Percentiles rank a stretch among this genome's conserved stretches.
These are phyloP conservation scores for Boeremia exigua DNA, from an alignment of 2,329 filamentous ascomycete species.

Conservation along the genomic window DNA sequence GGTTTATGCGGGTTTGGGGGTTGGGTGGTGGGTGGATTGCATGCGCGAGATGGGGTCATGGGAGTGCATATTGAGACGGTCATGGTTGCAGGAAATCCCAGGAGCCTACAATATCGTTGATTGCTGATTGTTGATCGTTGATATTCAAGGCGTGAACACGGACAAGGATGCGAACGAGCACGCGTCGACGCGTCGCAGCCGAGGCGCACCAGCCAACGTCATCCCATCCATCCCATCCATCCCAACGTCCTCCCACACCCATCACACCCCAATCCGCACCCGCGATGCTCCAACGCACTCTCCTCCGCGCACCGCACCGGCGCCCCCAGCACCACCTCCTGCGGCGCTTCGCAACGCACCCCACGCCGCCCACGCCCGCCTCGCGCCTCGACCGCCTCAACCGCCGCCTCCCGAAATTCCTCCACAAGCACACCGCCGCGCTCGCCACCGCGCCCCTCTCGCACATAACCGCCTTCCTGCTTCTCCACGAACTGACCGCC, in stretches of 20 bases:
- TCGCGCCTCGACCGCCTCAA: conserved; percentile 46
- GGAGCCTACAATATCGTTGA: neutral
- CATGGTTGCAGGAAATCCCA: neutral
- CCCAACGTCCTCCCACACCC: neutral
- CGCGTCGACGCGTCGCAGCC: conserved; percentile 17
- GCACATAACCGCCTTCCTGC: conserved; percentile 83
- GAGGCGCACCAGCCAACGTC: conserved; percentile 12
- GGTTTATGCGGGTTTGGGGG: too few relatives aligned
- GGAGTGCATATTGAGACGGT: neutral
- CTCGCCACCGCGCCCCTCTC: conserved; percentile 79
- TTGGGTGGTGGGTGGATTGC: too few relatives aligned
- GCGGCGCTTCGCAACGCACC: conserved; percentile 28
- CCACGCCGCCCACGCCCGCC: conserved; percentile 28
- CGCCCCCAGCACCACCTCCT: neutral
- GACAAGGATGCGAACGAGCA: conserved; percentile 2
- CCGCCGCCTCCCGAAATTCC: conserved; percentile 62
- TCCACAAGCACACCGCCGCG: conserved; percentile 72
- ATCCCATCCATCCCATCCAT: conserved; percentile 3
- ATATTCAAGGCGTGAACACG: conserved; percentile 20
- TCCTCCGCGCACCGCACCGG: conserved; percentile 6
- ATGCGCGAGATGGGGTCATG: too few relatives aligned
- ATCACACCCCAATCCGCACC: neutral
- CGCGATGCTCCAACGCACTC: conserved; percentile 21
- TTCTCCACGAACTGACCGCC: conserved; percentile 92
- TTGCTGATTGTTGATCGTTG: neutral